A percentile compares a stretch with the other conserved stretches of the same genome.
Conservation (phyloP, 495 filamentous ascomycete species). For the Tuber aestivum region DNA sequence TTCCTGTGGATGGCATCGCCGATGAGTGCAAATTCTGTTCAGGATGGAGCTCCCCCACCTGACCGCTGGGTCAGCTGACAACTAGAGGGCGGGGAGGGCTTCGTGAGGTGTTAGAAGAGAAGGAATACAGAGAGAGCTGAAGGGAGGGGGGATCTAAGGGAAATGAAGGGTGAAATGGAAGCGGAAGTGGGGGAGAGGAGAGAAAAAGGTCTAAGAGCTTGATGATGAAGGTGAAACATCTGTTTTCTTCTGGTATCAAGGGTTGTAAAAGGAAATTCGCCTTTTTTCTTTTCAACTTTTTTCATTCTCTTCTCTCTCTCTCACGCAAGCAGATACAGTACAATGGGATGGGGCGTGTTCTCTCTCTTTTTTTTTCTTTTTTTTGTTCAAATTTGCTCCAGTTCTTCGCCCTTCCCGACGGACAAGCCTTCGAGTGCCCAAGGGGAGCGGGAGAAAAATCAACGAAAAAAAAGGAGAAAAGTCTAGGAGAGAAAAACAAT, state of each 20-base stretch:
- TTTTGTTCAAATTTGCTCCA: neutral
- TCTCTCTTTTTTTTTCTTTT: neutral
- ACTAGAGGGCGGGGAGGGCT: neutral
- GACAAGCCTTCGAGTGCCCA: neutral
- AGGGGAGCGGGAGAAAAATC: neutral
- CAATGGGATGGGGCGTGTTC: neutral
- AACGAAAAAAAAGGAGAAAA: neutral
- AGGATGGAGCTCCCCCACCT: conserved; percentile 26
- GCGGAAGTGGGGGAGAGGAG: neutral
- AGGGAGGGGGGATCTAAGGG: neutral
- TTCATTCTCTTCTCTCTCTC: conserved; percentile 8
- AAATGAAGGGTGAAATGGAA: neutral
- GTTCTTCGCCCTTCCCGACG: neutral
- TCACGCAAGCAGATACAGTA: conserved; percentile 19
- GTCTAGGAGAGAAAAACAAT: neutral
- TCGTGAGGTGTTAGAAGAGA: conserved; percentile 11
- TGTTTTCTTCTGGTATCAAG: neutral
- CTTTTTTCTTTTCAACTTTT: conserved; percentile 22
- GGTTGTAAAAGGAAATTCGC: conserved; percentile 21
- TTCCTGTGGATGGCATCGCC: conserved; percentile 40
- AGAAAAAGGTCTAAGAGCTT: conserved; percentile 7
- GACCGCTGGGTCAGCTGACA: conserved; percentile 31
- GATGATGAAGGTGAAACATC: too few species aligned
- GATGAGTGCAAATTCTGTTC: conserved; percentile 19
- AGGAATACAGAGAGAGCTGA: neutral